These are phyloP conservation scores for Eucalyptus marginata DNA, from an alignment of 345 rosid species.

Conservation along the genomic window DNA sequence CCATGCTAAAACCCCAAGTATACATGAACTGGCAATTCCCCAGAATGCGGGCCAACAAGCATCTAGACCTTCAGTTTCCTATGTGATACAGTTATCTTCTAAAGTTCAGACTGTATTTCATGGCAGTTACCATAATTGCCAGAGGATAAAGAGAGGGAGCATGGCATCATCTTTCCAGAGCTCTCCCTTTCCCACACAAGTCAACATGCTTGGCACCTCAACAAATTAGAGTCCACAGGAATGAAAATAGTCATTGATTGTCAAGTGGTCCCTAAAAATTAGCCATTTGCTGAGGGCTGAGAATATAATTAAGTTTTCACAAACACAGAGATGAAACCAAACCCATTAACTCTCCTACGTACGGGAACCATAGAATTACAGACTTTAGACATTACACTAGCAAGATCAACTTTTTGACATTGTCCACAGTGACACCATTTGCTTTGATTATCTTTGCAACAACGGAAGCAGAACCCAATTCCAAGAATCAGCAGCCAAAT, in stretches of 20 bases:
- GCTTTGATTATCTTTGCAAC: neutral
- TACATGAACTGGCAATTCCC: neutral
- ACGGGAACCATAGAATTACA: neutral
- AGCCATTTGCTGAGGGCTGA: neutral
- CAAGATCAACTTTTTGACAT: neutral
- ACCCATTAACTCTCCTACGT: neutral
- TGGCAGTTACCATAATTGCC: neutral
- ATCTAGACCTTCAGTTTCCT: neutral
- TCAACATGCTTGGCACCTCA: neutral
- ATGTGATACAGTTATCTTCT: neutral
- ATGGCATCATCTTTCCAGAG: neutral
- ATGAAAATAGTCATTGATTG: neutral
- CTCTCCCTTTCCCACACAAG: neutral
- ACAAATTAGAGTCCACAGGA: neutral
- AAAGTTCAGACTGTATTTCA: neutral
- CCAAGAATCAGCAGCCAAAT: neutral
- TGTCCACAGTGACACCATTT: neutral
- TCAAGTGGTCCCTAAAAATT: neutral
- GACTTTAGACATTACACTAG: neutral
- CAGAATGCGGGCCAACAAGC: neutral
- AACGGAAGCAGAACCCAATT: neutral
- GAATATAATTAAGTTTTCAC: neutral
- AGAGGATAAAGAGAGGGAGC: neutral
- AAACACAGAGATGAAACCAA: neutral
- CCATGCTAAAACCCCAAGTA: neutral